phyloP scores from a whole-genome alignment of 371 early-diverging fungal species.

The Coemansia sp. region DNA sequence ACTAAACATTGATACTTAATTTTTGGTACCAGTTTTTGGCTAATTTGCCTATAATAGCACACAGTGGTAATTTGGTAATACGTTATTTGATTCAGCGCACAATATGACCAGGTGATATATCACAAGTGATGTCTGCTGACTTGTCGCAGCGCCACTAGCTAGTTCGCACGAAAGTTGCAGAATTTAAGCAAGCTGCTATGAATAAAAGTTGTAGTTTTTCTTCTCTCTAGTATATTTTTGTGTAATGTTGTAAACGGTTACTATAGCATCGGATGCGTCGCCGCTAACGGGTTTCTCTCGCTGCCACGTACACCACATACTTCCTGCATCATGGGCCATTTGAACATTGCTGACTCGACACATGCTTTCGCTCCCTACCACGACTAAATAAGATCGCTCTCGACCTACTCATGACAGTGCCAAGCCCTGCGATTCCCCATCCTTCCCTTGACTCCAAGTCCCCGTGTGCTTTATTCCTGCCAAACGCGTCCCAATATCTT shows the following conservation, averaged over 20 bases:
- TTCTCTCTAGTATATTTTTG: too few relatives aligned
- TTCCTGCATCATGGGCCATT: neutral
- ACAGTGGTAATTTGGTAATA: neutral
- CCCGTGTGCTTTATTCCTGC: neutral
- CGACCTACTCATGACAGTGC: too few relatives aligned
- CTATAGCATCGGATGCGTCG: too few relatives aligned
- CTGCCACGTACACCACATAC: too few relatives aligned
- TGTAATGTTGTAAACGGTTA: too few relatives aligned
- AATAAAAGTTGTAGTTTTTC: neutral
- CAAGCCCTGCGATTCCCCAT: neutral
- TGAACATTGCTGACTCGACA: neutral
- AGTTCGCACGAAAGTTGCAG: too few relatives aligned
- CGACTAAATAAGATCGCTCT: too few relatives aligned
- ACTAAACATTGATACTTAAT: neutral
- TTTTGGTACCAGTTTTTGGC: neutral
- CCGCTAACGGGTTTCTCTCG: too few relatives aligned
- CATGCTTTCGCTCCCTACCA: too few relatives aligned
- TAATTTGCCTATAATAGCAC: neutral
- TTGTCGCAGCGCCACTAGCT: neutral
- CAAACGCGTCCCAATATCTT: too few relatives aligned
- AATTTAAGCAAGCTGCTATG: neutral
- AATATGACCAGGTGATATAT: neutral
- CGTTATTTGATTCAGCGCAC: neutral
- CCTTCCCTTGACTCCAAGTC: neutral
- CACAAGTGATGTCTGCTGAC: neutral